These are phyloP conservation scores for Monoraphidium neglectum DNA, from an alignment of 139 green algal species.

Conservation along the genomic window DNA sequence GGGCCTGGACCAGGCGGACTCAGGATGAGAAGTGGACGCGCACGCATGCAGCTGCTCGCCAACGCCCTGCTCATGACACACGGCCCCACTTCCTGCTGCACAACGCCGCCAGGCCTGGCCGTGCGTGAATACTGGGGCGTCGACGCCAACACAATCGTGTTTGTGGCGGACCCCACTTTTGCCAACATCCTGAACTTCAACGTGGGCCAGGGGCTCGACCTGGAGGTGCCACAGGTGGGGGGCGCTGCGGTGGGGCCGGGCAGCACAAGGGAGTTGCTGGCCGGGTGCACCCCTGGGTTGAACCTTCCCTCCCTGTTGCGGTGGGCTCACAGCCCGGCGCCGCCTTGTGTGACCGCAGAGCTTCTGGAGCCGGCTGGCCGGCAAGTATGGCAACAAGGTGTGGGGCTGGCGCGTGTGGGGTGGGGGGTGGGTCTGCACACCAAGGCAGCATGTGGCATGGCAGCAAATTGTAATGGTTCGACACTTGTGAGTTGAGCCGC, in stretches of 20 bases:
- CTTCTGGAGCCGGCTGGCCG: conserved; percentile 91
- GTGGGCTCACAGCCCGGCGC: background rate
- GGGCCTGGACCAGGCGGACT: too few species aligned
- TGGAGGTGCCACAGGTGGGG: conserved; percentile 80
- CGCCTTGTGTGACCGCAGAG: conserved; percentile 38
- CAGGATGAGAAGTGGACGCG: too few species aligned
- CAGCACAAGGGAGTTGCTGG: background rate
- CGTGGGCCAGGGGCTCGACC: conserved; percentile 89
- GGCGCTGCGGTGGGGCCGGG: background rate
- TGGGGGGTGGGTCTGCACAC: too few species aligned
- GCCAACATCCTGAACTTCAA: conserved; percentile 98
- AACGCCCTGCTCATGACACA: background rate
- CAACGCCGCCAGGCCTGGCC: conserved; percentile 68
- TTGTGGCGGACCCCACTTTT: conserved; percentile 86
- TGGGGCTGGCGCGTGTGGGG: too few species aligned
- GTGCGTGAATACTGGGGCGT: conserved; percentile 97
- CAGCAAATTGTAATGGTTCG: too few species aligned
- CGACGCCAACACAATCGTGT: conserved; percentile 93
- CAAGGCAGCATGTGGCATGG: too few species aligned
- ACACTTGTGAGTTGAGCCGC: too few species aligned
- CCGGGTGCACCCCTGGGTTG: background rate
- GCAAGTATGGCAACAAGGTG: conserved; percentile 92
- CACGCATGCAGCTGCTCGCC: too few species aligned
- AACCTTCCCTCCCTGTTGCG: background rate
- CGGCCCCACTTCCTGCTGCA: background rate